These are phyloP conservation scores for Thelonectria olida DNA, from an alignment of 2,329 filamentous ascomycete species.

Conservation along the genomic window DNA sequence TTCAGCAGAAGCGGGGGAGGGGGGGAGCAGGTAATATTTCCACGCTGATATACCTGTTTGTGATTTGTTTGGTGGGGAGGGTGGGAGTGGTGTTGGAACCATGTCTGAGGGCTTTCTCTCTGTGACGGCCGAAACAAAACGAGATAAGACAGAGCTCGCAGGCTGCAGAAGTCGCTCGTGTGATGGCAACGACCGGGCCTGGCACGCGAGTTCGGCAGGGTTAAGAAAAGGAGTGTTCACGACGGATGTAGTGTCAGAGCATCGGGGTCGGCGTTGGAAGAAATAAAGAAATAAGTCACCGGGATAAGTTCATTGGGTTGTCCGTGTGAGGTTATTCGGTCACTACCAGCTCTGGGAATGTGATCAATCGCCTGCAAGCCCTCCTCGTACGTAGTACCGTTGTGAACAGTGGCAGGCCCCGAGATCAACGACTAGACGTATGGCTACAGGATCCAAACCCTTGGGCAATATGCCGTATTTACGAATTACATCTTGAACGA, in stretches of 20 bases:
- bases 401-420: too few relatives aligned
- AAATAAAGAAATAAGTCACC: too few relatives aligned
- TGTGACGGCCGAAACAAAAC: slow-evolving; percentile 8
- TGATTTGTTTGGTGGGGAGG: not conserved
- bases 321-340: not conserved
- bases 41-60: slow-evolving; percentile 2
- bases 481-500: too few relatives aligned
- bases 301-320: not conserved
- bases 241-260: slow-evolving; percentile 4
- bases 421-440: too few relatives aligned
- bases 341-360: too few relatives aligned
- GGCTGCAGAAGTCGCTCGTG: not conserved
- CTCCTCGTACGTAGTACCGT: too few relatives aligned
- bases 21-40: not conserved
- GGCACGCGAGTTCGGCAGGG: slow-evolving; percentile 1
- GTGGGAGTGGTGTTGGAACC: not conserved
- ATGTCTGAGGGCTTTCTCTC: slow-evolving; percentile 1
- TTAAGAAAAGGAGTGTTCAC: not conserved
- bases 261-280: slow-evolving; percentile 1
- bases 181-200: not conserved
- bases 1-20: not conserved
- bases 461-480: too few relatives aligned
- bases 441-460: too few relatives aligned
- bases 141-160: slow-evolving; percentile 1
- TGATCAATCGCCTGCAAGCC: too few relatives aligned